phyloP scores from a whole-genome alignment of 306 rosid genomes.

The Senna siamea region DNA sequence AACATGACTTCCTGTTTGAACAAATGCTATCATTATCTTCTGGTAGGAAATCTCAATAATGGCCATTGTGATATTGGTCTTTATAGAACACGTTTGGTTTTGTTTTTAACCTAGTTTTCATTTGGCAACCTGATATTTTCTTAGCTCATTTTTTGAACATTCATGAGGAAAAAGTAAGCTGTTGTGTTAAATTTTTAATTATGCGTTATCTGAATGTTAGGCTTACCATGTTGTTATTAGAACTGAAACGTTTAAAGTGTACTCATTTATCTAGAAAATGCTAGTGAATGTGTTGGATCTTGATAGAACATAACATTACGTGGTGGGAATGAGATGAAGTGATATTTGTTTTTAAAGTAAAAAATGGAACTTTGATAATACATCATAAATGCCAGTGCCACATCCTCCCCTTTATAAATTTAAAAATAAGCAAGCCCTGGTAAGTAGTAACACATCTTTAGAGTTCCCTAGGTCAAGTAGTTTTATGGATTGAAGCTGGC shows the following conservation, averaged over 20 bases:
- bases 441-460: neutral
- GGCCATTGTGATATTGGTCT: neutral
- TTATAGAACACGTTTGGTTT: too few species aligned
- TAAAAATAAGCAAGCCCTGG: neutral
- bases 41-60: neutral
- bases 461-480: neutral
- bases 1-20: neutral
- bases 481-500: neutral
- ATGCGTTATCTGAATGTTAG: neutral
- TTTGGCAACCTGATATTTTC: too few species aligned
- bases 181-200: neutral
- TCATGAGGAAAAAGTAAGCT: neutral
- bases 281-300: neutral
- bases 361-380: neutral
- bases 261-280: neutral
- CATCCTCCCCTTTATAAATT: too few species aligned
- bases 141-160: neutral
- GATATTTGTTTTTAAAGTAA: neutral
- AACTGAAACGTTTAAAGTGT: neutral
- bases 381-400: neutral
- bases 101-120: too few species aligned
- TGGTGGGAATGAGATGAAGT: neutral
- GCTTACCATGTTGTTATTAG: neutral
- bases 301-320: neutral
- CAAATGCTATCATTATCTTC: neutral